Evolutionary conservation across 2,329 filamentous ascomycete species (phyloP).

Genomic region (Aureobasidium vineae): DNA sequence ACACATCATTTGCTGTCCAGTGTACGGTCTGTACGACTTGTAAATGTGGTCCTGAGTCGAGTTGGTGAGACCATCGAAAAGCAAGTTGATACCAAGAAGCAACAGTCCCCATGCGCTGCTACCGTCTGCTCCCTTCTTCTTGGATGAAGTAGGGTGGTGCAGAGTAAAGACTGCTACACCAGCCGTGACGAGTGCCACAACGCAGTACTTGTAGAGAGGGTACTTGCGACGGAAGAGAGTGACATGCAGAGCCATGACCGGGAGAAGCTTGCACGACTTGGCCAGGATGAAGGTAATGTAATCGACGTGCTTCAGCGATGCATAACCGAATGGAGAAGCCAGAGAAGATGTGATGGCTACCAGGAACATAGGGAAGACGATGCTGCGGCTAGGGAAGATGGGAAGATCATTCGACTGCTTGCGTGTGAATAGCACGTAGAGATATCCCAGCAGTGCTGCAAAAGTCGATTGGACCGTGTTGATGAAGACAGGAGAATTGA

Average conservation of each 20-base stretch:
- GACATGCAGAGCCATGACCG: constrained; percentile 95
- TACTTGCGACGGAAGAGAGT: constrained; percentile 86
- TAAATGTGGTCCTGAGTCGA: constrained; percentile 97
- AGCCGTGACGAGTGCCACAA: constrained; percentile 84
- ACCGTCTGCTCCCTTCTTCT: constrained; percentile 46
- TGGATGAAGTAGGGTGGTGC: constrained; percentile 64
- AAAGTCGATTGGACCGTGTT: constrained; percentile 94
- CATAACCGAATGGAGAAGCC: constrained; percentile 94
- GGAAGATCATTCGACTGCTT: constrained; percentile 49
- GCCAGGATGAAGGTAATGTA: constrained; percentile 97
- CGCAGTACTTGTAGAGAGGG: constrained; percentile 93
- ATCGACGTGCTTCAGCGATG: constrained; percentile 87
- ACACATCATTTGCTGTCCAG: constrained; percentile 99
- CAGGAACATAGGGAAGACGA: constrained; percentile 74
- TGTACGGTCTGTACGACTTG: constrained; percentile 69
- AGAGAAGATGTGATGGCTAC: constrained; percentile 86
- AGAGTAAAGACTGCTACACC: constrained; percentile 95
- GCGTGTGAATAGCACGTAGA: constrained; percentile 69
- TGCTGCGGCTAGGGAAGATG: constrained; percentile 73
- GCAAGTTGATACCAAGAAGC: constrained; percentile 80
- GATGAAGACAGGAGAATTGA: constrained; percentile 91
- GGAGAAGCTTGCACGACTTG: constrained; percentile 97
- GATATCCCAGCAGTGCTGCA: constrained; percentile 74
- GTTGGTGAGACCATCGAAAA: constrained; percentile 96
- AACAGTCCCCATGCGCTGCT: constrained; percentile 77